Evolutionary conservation across 2,329 filamentous ascomycete genomes (phyloP).

Genomic region (Escovopsis weberi): DNA sequence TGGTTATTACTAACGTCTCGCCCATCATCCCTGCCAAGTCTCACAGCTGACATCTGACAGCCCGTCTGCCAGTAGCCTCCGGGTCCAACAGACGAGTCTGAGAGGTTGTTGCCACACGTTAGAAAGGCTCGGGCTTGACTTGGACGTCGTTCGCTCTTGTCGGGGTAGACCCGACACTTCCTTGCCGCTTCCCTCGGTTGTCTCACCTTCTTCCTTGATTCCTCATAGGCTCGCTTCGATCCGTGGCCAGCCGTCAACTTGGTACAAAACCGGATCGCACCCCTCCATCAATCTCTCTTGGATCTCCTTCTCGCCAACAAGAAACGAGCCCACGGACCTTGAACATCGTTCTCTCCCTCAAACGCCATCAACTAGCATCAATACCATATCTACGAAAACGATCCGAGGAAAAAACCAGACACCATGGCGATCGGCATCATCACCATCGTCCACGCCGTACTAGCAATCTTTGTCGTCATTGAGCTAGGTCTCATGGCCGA

Average conservation of each 20-base stretch:
- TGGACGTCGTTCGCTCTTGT: neutral
- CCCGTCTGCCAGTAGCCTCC: neutral
- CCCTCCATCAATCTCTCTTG: neutral
- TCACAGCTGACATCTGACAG: conserved; percentile 1
- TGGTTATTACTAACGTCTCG: conserved; percentile 3
- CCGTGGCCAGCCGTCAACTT: neutral
- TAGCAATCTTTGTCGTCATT: conserved; percentile 55
- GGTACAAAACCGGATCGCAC: neutral
- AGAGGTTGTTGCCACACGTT: no score
- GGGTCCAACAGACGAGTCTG: neutral
- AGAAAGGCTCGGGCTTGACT: neutral
- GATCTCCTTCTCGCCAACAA: no score
- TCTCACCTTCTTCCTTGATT: neutral
- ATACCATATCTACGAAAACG: neutral
- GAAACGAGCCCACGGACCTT: neutral
- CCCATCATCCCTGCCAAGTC: conserved; percentile 3
- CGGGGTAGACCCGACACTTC: neutral
- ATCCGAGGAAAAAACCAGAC: conserved; percentile 4
- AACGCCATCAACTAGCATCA: neutral
- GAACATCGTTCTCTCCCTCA: neutral
- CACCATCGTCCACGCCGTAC: conserved; percentile 49
- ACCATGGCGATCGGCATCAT: conserved; percentile 40
- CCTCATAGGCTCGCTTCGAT: neutral
- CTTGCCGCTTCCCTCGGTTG: neutral
- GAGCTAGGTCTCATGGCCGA: conserved; percentile 64